Conservation (phyloP, 2,329 filamentous ascomycete genomes). For the Colletotrichum sp. region DNA sequence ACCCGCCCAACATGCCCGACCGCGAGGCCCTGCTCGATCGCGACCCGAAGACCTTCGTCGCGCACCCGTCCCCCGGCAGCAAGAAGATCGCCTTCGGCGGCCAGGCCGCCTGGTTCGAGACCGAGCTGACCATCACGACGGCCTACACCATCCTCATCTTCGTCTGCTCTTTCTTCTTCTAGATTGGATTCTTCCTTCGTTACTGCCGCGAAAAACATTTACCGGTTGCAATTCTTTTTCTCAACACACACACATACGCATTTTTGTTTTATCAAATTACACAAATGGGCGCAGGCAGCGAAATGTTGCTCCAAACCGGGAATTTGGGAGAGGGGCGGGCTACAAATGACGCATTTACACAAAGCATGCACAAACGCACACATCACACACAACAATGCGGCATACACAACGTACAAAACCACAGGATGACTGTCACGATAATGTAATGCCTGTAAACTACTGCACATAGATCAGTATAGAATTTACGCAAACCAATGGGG, state of each 20-base stretch:
- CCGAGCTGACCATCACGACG: constrained; percentile 58
- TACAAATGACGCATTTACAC: neutral
- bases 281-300: constrained; percentile 5
- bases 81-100: constrained; percentile 61
- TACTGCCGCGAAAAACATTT: neutral
- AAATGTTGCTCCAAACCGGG: neutral
- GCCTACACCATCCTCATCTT: constrained; percentile 56
- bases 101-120: constrained; percentile 61
- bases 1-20: constrained; percentile 62
- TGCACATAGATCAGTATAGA: constrained; percentile 21
- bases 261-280: neutral
- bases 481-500: neutral
- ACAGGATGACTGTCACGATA: constrained; percentile 21
- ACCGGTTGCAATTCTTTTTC: neutral
- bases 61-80: constrained; percentile 53
- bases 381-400: neutral
- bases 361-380: neutral
- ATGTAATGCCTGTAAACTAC: constrained; percentile 21
- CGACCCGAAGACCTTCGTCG: constrained; percentile 60
- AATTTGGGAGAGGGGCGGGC: neutral
- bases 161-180: constrained; percentile 44
- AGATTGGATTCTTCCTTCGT: neutral
- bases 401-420: neutral
- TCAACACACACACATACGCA: neutral
- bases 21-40: constrained; percentile 61